These are phyloP conservation scores for Pythium rhizo-oryzae DNA, from an alignment of 352 stramenopile genomes.

Conservation along the genomic window DNA sequence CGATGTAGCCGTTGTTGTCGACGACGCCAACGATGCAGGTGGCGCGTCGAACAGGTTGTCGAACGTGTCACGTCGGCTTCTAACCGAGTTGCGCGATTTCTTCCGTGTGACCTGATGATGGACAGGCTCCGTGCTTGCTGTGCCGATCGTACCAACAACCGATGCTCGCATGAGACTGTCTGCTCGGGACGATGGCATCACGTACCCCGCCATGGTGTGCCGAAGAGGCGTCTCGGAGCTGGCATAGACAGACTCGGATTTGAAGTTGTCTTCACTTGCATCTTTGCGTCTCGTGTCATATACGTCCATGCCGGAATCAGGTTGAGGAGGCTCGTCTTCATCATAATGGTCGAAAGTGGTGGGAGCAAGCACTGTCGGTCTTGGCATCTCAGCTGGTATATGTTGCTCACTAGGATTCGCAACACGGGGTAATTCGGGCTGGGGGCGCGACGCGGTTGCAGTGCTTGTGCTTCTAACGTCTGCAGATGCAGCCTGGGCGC, in stretches of 20 bases:
- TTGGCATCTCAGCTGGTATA: slow-evolving; percentile 11
- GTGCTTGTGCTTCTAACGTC: neutral
- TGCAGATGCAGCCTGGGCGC: neutral
- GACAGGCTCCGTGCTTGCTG: neutral
- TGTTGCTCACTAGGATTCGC: neutral
- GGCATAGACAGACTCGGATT: neutral
- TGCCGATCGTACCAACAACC: neutral
- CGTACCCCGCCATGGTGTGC: slow-evolving; percentile 39
- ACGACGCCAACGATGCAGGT: slow-evolving; percentile 21
- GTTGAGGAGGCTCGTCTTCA: neutral
- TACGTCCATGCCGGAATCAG: neutral
- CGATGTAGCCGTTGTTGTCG: neutral
- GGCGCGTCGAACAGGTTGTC: slow-evolving; percentile 79
- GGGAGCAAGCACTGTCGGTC: neutral
- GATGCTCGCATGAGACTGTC: slow-evolving; percentile 22
- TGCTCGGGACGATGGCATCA: slow-evolving; percentile 19
- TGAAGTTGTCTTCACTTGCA: slow-evolving; percentile 16
- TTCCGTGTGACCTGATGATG: neutral
- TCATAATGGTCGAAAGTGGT: slow-evolving; percentile 13
- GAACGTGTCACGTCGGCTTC: slow-evolving; percentile 66
- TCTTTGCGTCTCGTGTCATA: slow-evolving; percentile 33
- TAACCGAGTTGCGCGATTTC: slow-evolving; percentile 11
- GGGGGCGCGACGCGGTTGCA: neutral
- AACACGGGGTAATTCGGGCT: neutral
- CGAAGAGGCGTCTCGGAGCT: slow-evolving; percentile 26